phyloP scores from a whole-genome alignment of 768 basidiomycete genomes.

The Butyriboletus loyo region DNA sequence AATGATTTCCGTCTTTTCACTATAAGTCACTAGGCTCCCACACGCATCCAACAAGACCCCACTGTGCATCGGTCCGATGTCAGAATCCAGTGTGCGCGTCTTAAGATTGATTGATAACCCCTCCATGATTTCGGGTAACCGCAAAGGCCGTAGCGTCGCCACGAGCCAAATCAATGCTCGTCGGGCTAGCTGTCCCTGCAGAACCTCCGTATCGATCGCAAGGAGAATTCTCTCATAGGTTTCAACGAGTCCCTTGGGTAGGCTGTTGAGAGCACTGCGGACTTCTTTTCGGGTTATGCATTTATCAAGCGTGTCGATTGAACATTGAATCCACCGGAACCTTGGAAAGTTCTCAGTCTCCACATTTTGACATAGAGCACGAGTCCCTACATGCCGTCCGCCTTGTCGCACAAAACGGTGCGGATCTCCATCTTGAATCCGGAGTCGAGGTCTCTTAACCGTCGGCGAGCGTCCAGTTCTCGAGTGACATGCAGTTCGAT shows the following conservation, averaged over 20 bases:
- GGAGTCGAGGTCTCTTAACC: not conserved
- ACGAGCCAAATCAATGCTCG: not conserved
- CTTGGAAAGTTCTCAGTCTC: not conserved
- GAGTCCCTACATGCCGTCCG: not conserved
- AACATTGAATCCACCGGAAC: not conserved
- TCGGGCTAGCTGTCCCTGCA: not conserved
- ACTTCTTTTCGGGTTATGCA: not conserved
- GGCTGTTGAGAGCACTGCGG: not conserved
- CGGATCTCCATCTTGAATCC: not conserved
- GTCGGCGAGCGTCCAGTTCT: not conserved
- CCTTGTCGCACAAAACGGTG: not conserved
- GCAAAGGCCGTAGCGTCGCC: not conserved
- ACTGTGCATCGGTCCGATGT: not conserved
- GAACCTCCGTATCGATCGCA: not conserved
- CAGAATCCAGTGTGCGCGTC: not conserved
- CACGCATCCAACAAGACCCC: constrained; percentile 4
- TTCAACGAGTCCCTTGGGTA: not conserved
- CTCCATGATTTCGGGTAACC: not conserved
- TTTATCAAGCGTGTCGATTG: not conserved
- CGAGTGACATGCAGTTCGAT: not conserved
- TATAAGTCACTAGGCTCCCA: too few species aligned
- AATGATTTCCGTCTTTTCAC: too few species aligned
- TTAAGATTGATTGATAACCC: not conserved
- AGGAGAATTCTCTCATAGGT: not conserved
- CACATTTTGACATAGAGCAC: too few species aligned